phyloP scores from a whole-genome alignment of 305 asterid genomes.

The Lippia alba region DNA sequence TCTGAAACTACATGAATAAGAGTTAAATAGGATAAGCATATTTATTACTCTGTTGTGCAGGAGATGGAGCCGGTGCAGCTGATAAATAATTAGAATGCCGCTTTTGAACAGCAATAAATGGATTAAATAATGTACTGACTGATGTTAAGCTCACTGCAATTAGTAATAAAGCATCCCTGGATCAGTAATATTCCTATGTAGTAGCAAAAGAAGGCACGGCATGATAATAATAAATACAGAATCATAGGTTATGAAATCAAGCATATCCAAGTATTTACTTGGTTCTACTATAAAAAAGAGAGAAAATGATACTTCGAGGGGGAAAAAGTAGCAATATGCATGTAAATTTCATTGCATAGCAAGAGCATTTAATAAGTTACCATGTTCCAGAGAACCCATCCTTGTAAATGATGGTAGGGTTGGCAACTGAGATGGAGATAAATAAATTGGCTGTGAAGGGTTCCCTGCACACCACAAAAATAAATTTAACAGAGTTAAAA shows the following conservation, averaged over 20 bases:
- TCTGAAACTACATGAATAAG: constrained; percentile 4
- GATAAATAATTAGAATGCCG: constrained; percentile 47
- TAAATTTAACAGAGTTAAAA: too few species aligned
- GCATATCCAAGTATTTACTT: too few species aligned
- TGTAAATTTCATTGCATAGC: neutral
- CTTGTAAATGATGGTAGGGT: constrained; percentile 39
- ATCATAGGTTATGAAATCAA: too few species aligned
- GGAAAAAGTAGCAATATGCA: neutral
- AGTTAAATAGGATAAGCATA: constrained; percentile 18
- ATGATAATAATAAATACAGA: constrained; percentile 1
- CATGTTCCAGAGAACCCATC: constrained; percentile 45
- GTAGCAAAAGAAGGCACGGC: constrained; percentile 5
- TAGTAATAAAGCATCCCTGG: constrained; percentile 5
- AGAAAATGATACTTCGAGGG: neutral
- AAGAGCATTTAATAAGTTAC: constrained; percentile 37
- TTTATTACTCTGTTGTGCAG: constrained; percentile 56
- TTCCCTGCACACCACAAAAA: constrained; percentile 49
- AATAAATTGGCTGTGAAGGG: constrained; percentile 50
- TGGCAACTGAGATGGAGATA: constrained; percentile 66
- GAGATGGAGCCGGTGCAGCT: constrained; percentile 67
- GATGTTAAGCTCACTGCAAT: constrained; percentile 58
- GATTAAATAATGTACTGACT: constrained; percentile 49
- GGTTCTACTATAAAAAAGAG: neutral
- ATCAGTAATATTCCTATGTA: constrained; percentile 18
- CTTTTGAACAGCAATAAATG: constrained; percentile 44